These are phyloP conservation scores for Prunella vulgaris DNA, from an alignment of 257 asterid species.

Conservation along the genomic window DNA sequence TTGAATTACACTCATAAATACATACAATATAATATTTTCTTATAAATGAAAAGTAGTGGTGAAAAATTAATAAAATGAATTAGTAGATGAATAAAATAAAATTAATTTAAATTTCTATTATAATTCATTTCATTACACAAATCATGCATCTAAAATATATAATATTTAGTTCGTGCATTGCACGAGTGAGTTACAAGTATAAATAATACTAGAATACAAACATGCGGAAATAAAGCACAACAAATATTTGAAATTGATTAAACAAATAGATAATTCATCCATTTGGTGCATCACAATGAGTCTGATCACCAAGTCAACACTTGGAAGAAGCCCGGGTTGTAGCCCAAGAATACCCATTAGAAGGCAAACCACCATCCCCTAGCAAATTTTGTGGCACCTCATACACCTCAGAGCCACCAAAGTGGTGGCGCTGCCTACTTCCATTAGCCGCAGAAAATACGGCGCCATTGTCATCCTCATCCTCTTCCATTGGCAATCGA, in stretches of 20 bases:
- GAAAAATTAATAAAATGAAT: too few species aligned
- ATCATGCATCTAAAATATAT: too few species aligned
- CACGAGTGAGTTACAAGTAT: too few species aligned
- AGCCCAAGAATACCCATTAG: constrained; percentile 55
- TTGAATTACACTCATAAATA: too few species aligned
- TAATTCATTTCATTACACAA: too few species aligned
- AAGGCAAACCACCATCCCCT: constrained; percentile 44
- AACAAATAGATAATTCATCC: not conserved
- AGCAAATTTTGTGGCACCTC: constrained; percentile 68
- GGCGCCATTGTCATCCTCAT: constrained; percentile 29
- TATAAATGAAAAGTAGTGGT: too few species aligned
- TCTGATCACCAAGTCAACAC: constrained; percentile 17
- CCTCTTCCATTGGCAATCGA: constrained; percentile 70
- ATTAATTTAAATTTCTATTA: too few species aligned
- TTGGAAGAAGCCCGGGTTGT: constrained; percentile 43
- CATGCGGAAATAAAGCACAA: not conserved
- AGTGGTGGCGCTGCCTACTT: constrained; percentile 46
- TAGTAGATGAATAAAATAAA: too few species aligned
- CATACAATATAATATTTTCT: too few species aligned
- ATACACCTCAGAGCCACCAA: constrained; percentile 38
- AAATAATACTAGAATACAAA: not conserved
- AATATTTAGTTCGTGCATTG: too few species aligned
- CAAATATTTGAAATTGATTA: too few species aligned
- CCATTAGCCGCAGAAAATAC: too few species aligned
- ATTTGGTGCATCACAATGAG: not conserved